Evolutionary conservation across 768 basidiomycete species (phyloP).

Genomic region (Termitomyces sp.): DNA sequence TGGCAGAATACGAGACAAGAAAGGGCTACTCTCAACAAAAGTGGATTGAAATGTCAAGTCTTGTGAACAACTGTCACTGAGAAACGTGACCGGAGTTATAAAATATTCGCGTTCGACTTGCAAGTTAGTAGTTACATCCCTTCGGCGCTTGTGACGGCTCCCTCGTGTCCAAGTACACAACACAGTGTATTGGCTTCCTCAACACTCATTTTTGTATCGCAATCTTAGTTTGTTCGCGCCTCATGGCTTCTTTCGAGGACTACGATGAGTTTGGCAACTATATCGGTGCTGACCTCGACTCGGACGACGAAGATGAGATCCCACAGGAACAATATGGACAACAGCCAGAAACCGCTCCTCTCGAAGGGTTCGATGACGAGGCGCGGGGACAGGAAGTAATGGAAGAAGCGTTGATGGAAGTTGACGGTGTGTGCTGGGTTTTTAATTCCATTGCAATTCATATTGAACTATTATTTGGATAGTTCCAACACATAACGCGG

Average conservation of each 20-base stretch:
- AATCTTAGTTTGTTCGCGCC: conserved; percentile 3
- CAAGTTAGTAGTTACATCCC: too few species aligned
- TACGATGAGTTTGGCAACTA: conserved; percentile 98
- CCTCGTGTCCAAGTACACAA: neutral
- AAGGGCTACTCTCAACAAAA: neutral
- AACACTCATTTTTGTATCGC: conserved; percentile 1
- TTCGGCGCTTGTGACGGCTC: conserved; percentile 6
- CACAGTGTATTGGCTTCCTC: neutral
- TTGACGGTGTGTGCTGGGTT: conserved; percentile 56
- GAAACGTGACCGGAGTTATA: conserved; percentile 27
- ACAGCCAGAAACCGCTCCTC: conserved; percentile 41
- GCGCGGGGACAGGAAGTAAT: conserved; percentile 54
- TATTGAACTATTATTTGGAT: conserved; percentile 15
- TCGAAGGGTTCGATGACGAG: conserved; percentile 86
- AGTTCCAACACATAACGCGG: conserved; percentile 81
- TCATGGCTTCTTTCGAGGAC: conserved; percentile 67
- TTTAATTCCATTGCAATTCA: conserved; percentile 10
- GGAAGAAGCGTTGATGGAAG: conserved; percentile 73
- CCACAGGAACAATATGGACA: conserved; percentile 46
- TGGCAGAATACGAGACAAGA: conserved; percentile 1
- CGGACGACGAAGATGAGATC: conserved; percentile 72
- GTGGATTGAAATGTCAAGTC: neutral
- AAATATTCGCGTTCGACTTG: conserved; percentile 21
- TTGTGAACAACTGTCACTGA: too few species aligned
- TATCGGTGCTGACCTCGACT: conserved; percentile 92